Base-by-base conservation (phyloP, 345 rosid species). In the Chamaenerion angustifolium region DNA sequence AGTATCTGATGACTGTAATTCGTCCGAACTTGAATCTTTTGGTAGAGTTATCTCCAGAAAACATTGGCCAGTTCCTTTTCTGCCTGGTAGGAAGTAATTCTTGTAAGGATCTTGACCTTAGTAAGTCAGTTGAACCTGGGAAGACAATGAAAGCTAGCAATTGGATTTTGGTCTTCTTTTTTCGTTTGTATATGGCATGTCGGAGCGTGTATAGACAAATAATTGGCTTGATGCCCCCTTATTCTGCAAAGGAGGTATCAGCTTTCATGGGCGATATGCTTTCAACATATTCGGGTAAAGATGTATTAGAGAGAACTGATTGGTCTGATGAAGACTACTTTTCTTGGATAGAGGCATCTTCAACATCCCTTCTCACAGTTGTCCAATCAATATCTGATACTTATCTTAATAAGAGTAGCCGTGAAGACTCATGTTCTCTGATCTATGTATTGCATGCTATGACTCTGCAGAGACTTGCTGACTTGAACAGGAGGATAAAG, bases 401-500 rank as follows among this genome's bases (percentile, higher is more conserved):
- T 46, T 84, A 61, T 62, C 62, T 75, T 43, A 63, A 8, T 31
- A 31, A 66, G 52, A 76, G 65, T 46, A 59, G 70, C 23, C 49
- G 53, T 73, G 65, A 63, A 51, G 71, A 74, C 59, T 78, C 73
- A 64, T 77, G 64, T 64, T 62, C 69, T 56, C 64, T 87, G 55
- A 60, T 80, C 45, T 84, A 72, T 69, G 49, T 70, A 57, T 65
- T 87, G 58, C 77, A 72, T 49, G 68, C 66, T 56, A 71, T 82
- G 68, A 73, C 77, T 60, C 65, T 92, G 65, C 96, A 84, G 75
- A 80, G 95, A 70, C 88, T 87, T 61, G 78, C 59, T 62, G 96
- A 92, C 75, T 58, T 92, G 81, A 87, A 82, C 60, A 80, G 83
- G 75, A 70, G 67, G 66, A 74, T 79, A 49, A 82, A 73, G 17